A percentile compares a stretch with the other conserved stretches of the same genome.
These are phyloP conservation scores for Tuctoria greenei DNA, from an alignment of 176 grass and related monocot species.

Conservation along the genomic window DNA sequence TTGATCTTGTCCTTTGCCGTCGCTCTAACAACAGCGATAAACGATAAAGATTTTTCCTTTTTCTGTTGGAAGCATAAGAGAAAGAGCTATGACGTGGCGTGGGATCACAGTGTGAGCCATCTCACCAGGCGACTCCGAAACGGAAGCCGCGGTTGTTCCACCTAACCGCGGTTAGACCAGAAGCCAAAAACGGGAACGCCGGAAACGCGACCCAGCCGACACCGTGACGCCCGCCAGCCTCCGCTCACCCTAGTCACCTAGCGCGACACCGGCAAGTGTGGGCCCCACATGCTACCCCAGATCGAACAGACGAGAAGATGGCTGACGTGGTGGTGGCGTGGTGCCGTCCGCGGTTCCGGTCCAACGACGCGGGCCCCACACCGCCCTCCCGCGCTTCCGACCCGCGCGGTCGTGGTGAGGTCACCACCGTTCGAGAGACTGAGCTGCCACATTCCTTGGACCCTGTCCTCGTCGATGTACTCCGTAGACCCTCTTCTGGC, in stretches of 20 bases:
- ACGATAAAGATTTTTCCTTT: background rate
- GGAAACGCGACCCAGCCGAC: background rate
- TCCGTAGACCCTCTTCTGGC: rapidly evolving
- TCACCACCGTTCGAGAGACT: background rate
- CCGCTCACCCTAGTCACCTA: no score
- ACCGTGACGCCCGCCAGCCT: no score
- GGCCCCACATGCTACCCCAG: background rate
- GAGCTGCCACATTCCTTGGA: background rate
- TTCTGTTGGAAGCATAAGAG: background rate
- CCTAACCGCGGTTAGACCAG: background rate
- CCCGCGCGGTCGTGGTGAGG: background rate
- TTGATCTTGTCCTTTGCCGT: background rate
- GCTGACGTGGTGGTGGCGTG: constrained; percentile 4
- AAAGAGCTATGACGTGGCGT: background rate
- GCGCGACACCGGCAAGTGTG: background rate
- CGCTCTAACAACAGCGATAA: background rate
- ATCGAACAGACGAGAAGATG: constrained; percentile 5
- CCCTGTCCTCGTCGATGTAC: background rate
- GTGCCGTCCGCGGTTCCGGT: no score
- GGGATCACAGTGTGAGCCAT: background rate
- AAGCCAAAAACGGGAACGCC: no score
- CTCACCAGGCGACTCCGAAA: background rate
- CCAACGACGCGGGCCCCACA: constrained; percentile 33
- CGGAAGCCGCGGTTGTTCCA: constrained; percentile 3
- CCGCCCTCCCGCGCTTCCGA: background rate